Evolutionary conservation across 257 asterid species (phyloP).

Genomic region (Misopates orontium): DNA sequence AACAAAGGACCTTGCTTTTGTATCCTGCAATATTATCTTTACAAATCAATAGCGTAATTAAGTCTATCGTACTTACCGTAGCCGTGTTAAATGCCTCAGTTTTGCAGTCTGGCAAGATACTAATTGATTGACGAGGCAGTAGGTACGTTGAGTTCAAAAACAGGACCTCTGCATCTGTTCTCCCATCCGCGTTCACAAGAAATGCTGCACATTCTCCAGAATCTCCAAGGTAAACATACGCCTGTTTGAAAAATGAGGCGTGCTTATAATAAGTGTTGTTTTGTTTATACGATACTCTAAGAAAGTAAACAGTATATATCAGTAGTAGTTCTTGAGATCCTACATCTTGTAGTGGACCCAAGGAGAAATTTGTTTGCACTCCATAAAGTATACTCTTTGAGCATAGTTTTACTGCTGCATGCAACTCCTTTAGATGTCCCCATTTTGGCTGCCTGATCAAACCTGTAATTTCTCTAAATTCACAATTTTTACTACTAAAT

Average conservation of each 20-base stretch:
- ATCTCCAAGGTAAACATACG: slow-evolving; percentile 48
- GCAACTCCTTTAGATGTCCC: slow-evolving; percentile 76
- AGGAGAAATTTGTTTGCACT: slow-evolving; percentile 29
- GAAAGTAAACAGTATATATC: not conserved
- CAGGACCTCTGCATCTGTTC: slow-evolving; percentile 31
- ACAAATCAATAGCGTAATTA: not conserved
- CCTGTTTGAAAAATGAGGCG: slow-evolving; percentile 41
- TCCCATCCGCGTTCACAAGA: slow-evolving; percentile 56
- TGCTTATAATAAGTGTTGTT: not conserved
- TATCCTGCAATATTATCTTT: too few relatives aligned
- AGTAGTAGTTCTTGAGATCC: not conserved
- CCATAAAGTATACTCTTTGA: slow-evolving; percentile 62
- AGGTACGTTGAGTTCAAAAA: slow-evolving; percentile 46
- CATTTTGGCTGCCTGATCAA: slow-evolving; percentile 78
- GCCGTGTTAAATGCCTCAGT: slow-evolving; percentile 77
- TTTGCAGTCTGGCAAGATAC: slow-evolving; percentile 85
- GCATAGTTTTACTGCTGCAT: slow-evolving; percentile 62
- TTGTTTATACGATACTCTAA: not conserved
- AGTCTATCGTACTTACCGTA: slow-evolving; percentile 42
- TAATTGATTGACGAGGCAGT: slow-evolving; percentile 69
- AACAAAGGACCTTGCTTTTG: too few relatives aligned
- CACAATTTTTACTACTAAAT: not conserved
- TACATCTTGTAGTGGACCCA: slow-evolving; percentile 73
- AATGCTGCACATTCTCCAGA: slow-evolving; percentile 76
- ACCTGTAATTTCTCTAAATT: slow-evolving; percentile 36